Evolutionary conservation across 768 basidiomycete species (phyloP), one percentile per base, ranked within the genome.

Genomic region (Gloeophyllum trabeum): DNA sequence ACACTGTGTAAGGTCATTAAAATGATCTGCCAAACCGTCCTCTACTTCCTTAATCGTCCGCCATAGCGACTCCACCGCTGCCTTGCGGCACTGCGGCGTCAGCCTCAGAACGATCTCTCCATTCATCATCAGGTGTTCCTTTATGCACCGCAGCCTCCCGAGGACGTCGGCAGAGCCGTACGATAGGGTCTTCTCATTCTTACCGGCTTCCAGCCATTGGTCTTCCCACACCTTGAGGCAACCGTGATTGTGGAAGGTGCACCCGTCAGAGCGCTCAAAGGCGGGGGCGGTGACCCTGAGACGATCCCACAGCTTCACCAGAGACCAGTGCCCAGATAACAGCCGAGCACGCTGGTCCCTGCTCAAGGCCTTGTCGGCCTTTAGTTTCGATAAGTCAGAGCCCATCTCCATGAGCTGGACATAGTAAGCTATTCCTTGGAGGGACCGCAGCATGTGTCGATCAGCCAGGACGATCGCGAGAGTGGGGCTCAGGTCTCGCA

Each of bases 221-320:
- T 54, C 44, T 41, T 43, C 48, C 67, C 67, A 71, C 24, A 58
- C 63, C 24, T 50, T 43, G n/a, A 60, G 25, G 46, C 69, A 71
- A 6, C 53, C 53, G 36, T 54, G 58, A 34, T 44, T 44, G 51
- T 68, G 67, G 41, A 56, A 55, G 37, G 46, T 48, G 52, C 69
- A 70, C n/a, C 47, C 51, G 12, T 53, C 51, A 7, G 53, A 48
- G 13, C 48, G 49, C 41, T 46, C 43, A 46, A 67, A 63, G 21
- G 47, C 37, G 7, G 62, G 69, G 24, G 60, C 49, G 10, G 44
- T 44, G 20, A 24, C 45, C 10, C 55, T 56, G n/a, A 63, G 51
- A 12, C 48, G 51, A 39, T 58, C 56, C 63, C 64, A 66, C 35
- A 57, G 55, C 20, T 52, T 48, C 24, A 50, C 49, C 19, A 67